Conservation (phyloP, 1,139 yeast genomes). For the Candida sp. region DNA sequence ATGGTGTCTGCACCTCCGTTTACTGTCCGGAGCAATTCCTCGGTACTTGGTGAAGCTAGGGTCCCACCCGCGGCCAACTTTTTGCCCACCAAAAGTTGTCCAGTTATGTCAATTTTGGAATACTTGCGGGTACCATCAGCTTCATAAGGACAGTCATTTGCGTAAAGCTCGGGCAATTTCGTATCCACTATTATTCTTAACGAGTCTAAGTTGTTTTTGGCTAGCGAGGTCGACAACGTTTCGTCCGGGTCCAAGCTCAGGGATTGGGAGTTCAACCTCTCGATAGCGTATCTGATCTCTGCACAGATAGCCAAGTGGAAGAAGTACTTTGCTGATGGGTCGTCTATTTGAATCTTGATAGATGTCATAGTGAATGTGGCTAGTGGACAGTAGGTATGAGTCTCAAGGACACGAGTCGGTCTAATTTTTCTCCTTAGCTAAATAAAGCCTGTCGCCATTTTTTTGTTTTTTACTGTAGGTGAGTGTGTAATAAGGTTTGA, state of each 20-base stretch:
- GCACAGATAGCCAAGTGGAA: slow-evolving; percentile 1
- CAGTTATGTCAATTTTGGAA: neutral
- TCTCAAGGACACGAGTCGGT: neutral
- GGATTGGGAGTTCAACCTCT: neutral
- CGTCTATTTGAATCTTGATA: neutral
- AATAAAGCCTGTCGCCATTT: neutral
- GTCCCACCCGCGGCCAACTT: neutral
- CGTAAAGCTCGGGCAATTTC: neutral
- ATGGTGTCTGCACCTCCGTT: neutral
- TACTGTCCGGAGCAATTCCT: neutral
- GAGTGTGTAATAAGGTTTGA: no score
- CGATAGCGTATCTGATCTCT: neutral
- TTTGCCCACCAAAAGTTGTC: neutral
- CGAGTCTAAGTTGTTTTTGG: neutral
- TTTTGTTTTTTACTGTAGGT: neutral
- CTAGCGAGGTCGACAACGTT: neutral
- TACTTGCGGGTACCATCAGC: neutral
- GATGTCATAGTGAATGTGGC: neutral
- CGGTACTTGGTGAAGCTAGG: neutral
- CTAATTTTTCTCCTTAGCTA: neutral
- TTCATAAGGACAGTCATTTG: neutral
- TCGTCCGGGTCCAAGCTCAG: neutral
- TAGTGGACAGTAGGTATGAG: neutral
- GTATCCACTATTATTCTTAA: neutral
- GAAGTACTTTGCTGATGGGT: neutral